Evolutionary conservation across 1,284 basidiomycete species (phyloP), one percentile per base, ranked within the genome.

Genomic region (Caloboletus inedulis): DNA sequence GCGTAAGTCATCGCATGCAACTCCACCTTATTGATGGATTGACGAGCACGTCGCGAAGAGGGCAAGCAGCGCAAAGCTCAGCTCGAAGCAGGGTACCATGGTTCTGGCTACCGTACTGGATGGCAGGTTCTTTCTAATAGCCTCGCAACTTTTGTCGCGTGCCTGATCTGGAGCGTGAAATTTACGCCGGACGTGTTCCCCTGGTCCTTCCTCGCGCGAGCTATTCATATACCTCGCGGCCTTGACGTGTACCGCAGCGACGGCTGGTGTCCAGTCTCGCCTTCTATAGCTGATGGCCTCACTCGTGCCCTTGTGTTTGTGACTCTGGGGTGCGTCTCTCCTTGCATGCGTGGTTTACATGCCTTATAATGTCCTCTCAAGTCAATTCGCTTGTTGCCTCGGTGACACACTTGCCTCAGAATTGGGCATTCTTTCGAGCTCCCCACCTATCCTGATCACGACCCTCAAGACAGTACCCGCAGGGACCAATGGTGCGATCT

Each of bases 401-500:
- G 91, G 90, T 1, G 91, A 94, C 63, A 94, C 91, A 0, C 79
- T 84, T 10, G 82, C 82, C 0, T 91, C 88, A 14, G 88, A 92
- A 70, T 79, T 96, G 21, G 94, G 94, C 29, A 94, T 93, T 62
- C 78, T 93, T 43, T 87, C 90, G 18, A 68, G 67, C 16, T 76
- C 79, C 4, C 76, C 76, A 5, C 94, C 94, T 0, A 69, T 82
- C 37, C 79, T 94, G 29, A 80, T 93, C 60, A 91, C 91, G 2
- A 92, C 87, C 2, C 68, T 87, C 43, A 75, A 76, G 52, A 59
- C 71, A 0, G 91, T 95, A 0, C 94, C 94, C 1, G 86, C 88
- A 0, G 95, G 95, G 1, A 97, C 95, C 2, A 98, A 98, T 65
- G 95, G 95, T 9, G 95, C 81, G 1, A 79, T 98, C 56, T 90